A percentile compares a stretch with the other conserved stretches of the same genome.
Conservation (phyloP, 108 stramenopile genomes). For the Hondaea fermentalgiana region DNA sequence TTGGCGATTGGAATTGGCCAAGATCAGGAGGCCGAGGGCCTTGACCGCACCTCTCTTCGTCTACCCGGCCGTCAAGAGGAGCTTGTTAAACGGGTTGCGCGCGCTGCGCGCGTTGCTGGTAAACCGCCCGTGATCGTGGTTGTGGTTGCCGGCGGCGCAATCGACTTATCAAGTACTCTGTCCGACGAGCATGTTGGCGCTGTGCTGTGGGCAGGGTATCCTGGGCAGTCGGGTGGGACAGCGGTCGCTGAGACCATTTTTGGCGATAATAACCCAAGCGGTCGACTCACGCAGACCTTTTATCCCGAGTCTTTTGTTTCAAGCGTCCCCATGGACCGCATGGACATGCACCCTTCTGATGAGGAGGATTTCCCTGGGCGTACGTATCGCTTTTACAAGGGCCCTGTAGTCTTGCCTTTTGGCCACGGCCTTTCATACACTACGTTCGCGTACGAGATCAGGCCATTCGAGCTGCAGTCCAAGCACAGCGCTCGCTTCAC, state of each 20-base stretch:
- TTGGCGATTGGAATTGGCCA: constrained; percentile 25
- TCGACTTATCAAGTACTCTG: background rate
- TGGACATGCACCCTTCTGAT: constrained; percentile 24
- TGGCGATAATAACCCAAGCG: constrained; percentile 24
- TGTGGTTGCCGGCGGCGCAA: constrained; percentile 17
- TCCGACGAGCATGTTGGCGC: constrained; percentile 23
- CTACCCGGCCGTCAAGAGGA: constrained; percentile 13
- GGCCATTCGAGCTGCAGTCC: background rate
- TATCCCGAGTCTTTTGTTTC: constrained; percentile 25
- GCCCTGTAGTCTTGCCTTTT: constrained; percentile 24
- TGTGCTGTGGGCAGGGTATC: constrained; percentile 31
- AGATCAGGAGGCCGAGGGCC: background rate
- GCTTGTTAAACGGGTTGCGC: constrained; percentile 14
- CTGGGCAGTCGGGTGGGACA: constrained; percentile 12
- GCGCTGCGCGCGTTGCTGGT: background rate
- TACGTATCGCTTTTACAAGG: constrained; percentile 39
- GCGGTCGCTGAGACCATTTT: constrained; percentile 26
- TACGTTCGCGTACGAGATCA: background rate
- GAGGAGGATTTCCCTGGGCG: constrained; percentile 27
- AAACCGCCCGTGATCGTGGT: constrained; percentile 25
- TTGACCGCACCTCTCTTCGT: constrained; percentile 8
- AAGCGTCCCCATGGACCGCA: constrained; percentile 18
- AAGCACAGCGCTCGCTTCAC: background rate
- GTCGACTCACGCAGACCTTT: constrained; percentile 31
- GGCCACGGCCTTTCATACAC: constrained; percentile 37